Evolutionary conservation across 78 protist genomes (phyloP).

Genomic region (Bigelowiella natans): DNA sequence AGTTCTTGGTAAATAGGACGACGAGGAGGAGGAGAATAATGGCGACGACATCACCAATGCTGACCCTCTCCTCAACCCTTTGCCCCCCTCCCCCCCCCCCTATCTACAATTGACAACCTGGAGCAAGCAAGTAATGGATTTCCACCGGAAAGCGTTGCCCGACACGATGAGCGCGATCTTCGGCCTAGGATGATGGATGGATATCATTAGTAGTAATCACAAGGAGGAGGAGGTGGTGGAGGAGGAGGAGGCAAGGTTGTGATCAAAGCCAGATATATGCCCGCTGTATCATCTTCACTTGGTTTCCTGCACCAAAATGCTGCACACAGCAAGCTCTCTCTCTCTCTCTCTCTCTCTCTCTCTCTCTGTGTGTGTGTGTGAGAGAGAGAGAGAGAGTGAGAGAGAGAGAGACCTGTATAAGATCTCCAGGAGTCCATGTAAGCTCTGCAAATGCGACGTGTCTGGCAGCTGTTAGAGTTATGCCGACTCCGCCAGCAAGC

Average conservation of each 20-base stretch:
- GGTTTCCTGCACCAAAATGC: background rate
- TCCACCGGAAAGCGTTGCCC: background rate
- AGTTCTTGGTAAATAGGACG: too few relatives aligned
- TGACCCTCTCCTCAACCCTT: background rate
- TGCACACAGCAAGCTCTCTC: background rate
- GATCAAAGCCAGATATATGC: background rate
- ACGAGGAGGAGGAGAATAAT: too few relatives aligned
- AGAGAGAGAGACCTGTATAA: background rate
- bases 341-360: too few relatives aligned
- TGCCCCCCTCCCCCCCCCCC: background rate
- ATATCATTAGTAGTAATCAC: background rate
- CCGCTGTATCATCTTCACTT: too few relatives aligned
- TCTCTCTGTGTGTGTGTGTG: too few relatives aligned
- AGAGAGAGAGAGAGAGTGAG: background rate
- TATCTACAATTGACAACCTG: background rate
- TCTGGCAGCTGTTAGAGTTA: conserved; percentile 65
- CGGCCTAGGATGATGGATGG: background rate
- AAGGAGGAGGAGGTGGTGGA: background rate
- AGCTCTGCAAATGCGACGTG: conserved; percentile 71
- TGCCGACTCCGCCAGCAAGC: conserved; percentile 66
- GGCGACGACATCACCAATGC: too few relatives aligned
- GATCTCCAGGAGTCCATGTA: conserved; percentile 50
- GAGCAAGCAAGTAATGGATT: background rate
- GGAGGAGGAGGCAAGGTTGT: background rate
- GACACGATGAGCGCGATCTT: background rate